phyloP scores from a whole-genome alignment of 2,329 filamentous ascomycete species.

The Lecanicillium sp. region DNA sequence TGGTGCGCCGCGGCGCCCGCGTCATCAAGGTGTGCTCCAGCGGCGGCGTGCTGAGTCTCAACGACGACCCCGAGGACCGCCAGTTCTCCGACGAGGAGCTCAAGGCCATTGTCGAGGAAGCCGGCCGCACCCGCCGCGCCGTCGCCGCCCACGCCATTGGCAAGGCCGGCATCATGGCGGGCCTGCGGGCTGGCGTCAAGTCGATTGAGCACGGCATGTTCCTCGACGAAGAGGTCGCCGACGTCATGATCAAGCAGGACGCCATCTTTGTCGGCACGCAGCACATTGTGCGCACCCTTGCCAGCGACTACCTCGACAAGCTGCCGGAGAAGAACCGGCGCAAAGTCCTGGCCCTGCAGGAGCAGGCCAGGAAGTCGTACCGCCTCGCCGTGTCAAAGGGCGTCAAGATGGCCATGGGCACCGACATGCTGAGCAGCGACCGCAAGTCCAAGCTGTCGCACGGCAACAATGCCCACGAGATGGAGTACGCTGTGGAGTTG shows the following conservation, averaged over 20 bases:
- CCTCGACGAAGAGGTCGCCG: constrained; percentile 35
- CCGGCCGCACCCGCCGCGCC: constrained; percentile 26
- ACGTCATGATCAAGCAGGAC: constrained; percentile 35
- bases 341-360: constrained; percentile 30
- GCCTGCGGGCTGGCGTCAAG: constrained; percentile 32
- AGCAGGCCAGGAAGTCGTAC: constrained; percentile 29
- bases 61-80: constrained; percentile 33
- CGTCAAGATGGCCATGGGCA: constrained; percentile 39
- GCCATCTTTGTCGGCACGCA: constrained; percentile 36
- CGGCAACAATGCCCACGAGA: constrained; percentile 36
- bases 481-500: constrained; percentile 35
- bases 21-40: constrained; percentile 39
- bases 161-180: constrained; percentile 37
- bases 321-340: constrained; percentile 23
- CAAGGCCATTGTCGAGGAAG: constrained; percentile 34
- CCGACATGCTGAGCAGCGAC: constrained; percentile 32
- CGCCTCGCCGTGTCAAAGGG: constrained; percentile 32
- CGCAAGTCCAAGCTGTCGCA: constrained; percentile 21
- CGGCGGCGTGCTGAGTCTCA: constrained; percentile 34
- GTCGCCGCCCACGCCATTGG: constrained; percentile 38
- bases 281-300: constrained; percentile 31
- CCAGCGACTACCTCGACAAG: constrained; percentile 20
- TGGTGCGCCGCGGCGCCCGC: constrained; percentile 36
- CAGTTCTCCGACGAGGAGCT: constrained; percentile 38
- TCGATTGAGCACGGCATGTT: constrained; percentile 43